These are phyloP conservation scores for Podila clonocystis DNA, from an alignment of 192 early-diverging fungal genomes.

Conservation along the genomic window DNA sequence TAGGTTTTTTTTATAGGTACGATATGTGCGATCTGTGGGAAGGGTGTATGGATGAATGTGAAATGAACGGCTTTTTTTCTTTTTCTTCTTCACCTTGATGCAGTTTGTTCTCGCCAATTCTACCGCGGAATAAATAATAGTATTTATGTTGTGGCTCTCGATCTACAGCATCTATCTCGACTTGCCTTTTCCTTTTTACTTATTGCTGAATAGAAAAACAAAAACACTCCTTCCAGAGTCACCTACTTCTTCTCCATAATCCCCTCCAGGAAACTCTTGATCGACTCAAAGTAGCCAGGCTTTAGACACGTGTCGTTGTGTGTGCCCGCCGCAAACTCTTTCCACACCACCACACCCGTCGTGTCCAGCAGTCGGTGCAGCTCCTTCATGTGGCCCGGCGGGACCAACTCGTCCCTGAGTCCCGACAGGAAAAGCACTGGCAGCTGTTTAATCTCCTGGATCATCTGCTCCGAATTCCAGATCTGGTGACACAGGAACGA, in stretches of 20 bases:
- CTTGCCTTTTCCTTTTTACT: no score
- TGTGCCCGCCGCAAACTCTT: constrained; percentile 79
- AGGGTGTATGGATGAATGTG: no score
- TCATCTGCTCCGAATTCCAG: constrained; percentile 84
- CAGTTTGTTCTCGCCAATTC: no score
- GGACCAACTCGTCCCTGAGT: constrained; percentile 86
- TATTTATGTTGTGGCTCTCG: no score
- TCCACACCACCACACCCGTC: constrained; percentile 55
- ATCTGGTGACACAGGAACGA: constrained; percentile 88
- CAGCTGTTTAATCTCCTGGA: constrained; percentile 68
- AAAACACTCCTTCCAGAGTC: background rate
- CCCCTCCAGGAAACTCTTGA: constrained; percentile 63
- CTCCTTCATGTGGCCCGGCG: constrained; percentile 85
- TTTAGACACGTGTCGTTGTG: constrained; percentile 95
- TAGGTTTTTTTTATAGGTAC: no score
- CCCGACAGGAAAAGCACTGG: constrained; percentile 90
- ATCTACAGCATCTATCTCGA: no score
- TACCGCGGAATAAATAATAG: no score
- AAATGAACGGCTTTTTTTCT: no score
- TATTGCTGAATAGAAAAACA: no score
- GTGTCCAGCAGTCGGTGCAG: constrained; percentile 75
- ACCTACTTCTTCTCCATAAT: constrained; percentile 29
- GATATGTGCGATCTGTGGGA: no score
- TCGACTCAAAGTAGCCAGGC: constrained; percentile 84
- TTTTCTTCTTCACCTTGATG: no score